Evolutionary conservation across 2,329 filamentous ascomycete genomes (phyloP).

Genomic region (Colletotrichum horii): DNA sequence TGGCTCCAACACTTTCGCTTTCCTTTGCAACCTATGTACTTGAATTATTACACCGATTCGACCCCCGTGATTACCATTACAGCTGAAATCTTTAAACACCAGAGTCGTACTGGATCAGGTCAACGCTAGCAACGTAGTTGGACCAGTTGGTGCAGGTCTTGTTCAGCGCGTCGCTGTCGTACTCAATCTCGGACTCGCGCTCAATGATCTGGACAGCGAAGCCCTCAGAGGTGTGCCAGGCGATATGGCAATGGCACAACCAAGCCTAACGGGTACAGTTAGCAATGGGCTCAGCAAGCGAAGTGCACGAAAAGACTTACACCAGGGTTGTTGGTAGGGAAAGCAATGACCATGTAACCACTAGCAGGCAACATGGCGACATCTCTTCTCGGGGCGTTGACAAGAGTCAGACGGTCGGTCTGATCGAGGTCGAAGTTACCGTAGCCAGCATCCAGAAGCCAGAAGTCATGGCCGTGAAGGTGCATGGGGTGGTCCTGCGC

Average conservation of each 20-base stretch:
- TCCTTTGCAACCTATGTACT: background rate
- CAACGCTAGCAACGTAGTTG: background rate
- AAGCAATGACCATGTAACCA: constrained; percentile 55
- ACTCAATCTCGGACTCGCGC: constrained; percentile 22
- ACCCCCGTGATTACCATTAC: background rate
- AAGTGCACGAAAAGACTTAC: background rate
- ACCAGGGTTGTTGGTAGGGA: constrained; percentile 55
- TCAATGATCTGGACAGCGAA: constrained; percentile 29
- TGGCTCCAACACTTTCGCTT: background rate
- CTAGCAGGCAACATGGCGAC: constrained; percentile 49
- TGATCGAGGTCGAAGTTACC: constrained; percentile 19
- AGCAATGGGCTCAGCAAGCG: background rate
- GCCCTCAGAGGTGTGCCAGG: constrained; percentile 43
- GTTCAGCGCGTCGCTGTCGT: constrained; percentile 13
- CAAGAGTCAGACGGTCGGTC: constrained; percentile 4
- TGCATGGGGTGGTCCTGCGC: constrained; percentile 38
- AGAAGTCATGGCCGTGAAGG: constrained; percentile 41
- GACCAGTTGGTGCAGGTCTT: constrained; percentile 22
- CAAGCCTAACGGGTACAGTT: constrained; percentile 29
- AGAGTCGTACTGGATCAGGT: background rate
- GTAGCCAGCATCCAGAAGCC: constrained; percentile 23
- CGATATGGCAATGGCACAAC: constrained; percentile 57
- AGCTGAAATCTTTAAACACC: background rate
- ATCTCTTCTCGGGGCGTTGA: constrained; percentile 58
- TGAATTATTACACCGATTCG: background rate